Conservation (phyloP, 345 rosid genomes). For the Noccaea caerulescens region DNA sequence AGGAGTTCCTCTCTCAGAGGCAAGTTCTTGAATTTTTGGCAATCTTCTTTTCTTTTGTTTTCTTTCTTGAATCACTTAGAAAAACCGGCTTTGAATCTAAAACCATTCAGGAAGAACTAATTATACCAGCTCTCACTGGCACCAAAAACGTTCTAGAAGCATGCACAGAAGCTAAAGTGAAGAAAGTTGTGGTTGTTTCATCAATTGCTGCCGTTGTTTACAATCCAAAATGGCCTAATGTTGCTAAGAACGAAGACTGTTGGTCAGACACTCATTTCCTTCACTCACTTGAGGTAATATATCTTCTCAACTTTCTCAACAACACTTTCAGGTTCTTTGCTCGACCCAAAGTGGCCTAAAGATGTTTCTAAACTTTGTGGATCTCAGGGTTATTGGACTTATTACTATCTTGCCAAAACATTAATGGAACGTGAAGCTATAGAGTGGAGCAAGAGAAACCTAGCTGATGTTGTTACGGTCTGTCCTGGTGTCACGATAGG, state of each 20-base stretch:
- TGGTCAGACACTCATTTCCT: slow-evolving; percentile 51
- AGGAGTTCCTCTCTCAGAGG: slow-evolving; percentile 48
- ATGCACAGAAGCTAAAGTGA: slow-evolving; percentile 51
- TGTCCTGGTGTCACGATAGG: slow-evolving; percentile 59
- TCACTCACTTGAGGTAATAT: slow-evolving; percentile 46
- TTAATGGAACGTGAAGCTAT: slow-evolving; percentile 53
- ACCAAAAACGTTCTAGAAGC: slow-evolving; percentile 55
- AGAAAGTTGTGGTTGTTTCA: slow-evolving; percentile 56
- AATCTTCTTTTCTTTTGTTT: background rate
- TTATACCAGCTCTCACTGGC: slow-evolving; percentile 52
- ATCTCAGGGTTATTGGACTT: slow-evolving; percentile 40
- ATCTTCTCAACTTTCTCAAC: background rate
- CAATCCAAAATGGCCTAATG: slow-evolving; percentile 51
- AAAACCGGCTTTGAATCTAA: background rate
- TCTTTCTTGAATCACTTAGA: slow-evolving; percentile 11
- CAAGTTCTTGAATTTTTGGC: slow-evolving; percentile 14
- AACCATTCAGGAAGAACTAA: slow-evolving; percentile 47
- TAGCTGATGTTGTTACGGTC: slow-evolving; percentile 50
- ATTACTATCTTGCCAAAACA: slow-evolving; percentile 51
- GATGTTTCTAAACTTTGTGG: background rate
- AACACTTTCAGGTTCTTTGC: no score
- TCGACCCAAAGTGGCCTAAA: no score
- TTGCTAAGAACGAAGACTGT: slow-evolving; percentile 46
- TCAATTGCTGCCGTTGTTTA: slow-evolving; percentile 49
- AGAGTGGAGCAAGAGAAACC: slow-evolving; percentile 47